These are phyloP conservation scores for Vararia minispora DNA, from an alignment of 768 basidiomycete species.

Conservation along the genomic window DNA sequence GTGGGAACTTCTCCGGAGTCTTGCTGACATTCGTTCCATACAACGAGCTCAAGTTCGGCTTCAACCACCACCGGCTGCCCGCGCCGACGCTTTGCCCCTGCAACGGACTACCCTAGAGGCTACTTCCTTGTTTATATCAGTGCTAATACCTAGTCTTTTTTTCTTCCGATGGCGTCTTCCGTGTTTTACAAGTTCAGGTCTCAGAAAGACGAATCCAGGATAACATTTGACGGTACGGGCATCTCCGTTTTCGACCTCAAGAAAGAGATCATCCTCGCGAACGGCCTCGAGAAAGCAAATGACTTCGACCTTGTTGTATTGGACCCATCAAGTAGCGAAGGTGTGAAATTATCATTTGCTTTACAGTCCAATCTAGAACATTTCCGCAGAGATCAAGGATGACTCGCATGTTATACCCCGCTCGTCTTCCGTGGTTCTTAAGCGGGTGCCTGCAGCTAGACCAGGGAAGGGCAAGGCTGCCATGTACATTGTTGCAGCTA, in stretches of 20 bases:
- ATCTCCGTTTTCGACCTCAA: constrained; percentile 99
- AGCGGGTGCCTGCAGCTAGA: constrained; percentile 73
- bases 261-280: constrained; percentile 94
- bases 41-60: too few species aligned
- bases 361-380: not conserved
- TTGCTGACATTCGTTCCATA: too few species aligned
- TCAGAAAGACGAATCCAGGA: constrained; percentile 85
- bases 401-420: constrained; percentile 88
- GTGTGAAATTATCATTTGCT: constrained; percentile 28
- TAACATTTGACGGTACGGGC: constrained; percentile 97
- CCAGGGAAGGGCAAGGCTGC: constrained; percentile 78
- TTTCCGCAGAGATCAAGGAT: constrained; percentile 69
- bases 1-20: too few species aligned
- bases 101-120: too few species aligned
- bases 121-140: constrained; percentile 15
- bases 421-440: constrained; percentile 89
- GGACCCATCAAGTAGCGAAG: constrained; percentile 82
- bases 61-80: too few species aligned
- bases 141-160: constrained; percentile 10
- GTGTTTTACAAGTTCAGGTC: constrained; percentile 98
- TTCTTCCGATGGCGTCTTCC: constrained; percentile 64
- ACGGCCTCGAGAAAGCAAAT: constrained; percentile 91
- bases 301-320: constrained; percentile 92
- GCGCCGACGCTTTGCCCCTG: too few species aligned
- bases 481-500: constrained; percentile 52